Conservation (phyloP, 768 basidiomycete species). For the Russula vinacea region DNA sequence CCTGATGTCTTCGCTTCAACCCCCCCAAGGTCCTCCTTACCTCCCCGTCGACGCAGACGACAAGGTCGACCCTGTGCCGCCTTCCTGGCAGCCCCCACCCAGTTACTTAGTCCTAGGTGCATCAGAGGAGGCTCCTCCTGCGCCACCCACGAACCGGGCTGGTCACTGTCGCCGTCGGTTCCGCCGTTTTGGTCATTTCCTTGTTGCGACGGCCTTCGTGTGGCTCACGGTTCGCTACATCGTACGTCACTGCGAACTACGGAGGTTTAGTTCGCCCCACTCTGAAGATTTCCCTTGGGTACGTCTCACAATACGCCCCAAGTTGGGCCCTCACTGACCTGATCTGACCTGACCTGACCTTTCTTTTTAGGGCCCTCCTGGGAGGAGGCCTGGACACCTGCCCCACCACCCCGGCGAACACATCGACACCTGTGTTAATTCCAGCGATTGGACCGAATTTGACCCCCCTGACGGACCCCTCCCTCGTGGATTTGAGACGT, state of each 20-base stretch:
- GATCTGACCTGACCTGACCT: background rate
- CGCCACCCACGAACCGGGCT: background rate
- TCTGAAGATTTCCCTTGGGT: background rate
- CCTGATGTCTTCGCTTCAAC: background rate
- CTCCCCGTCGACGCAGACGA: conserved; percentile 4
- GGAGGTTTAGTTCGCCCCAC: conserved; percentile 1
- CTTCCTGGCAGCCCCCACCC: conserved; percentile 6
- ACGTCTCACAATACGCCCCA: background rate
- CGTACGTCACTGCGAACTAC: conserved; percentile 4
- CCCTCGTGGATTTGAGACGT: background rate
- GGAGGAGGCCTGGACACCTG: background rate
- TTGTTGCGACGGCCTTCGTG: background rate
- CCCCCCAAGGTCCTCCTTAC: background rate
- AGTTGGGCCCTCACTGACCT: too few relatives aligned
- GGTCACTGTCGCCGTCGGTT: background rate
- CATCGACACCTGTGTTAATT: conserved; percentile 16
- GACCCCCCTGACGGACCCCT: background rate
- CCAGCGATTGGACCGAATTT: conserved; percentile 8
- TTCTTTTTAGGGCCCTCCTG: background rate
- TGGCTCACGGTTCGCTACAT: conserved; percentile 4
- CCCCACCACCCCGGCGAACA: background rate
- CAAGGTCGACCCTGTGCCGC: background rate
- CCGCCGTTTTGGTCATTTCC: conserved; percentile 14
- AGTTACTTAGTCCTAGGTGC: background rate
- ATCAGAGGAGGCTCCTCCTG: background rate